Evolutionary conservation across 495 filamentous ascomycete species (phyloP).

Genomic region (Talaromyces thailandensis): DNA sequence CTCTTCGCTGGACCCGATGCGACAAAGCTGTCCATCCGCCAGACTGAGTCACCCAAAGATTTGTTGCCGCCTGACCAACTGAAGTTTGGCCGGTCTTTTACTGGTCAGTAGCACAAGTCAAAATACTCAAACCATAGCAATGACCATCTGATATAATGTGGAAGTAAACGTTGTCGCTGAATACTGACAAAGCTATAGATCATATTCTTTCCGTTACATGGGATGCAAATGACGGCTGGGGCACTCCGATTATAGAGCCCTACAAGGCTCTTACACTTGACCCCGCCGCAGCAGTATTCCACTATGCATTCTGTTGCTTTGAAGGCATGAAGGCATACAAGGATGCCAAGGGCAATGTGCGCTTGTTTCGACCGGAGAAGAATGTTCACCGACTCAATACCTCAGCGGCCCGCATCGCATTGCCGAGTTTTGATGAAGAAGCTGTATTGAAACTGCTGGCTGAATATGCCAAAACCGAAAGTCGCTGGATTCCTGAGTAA

Average conservation of each 20-base stretch:
- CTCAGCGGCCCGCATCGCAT: conserved; percentile 58
- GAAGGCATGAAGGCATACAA: conserved; percentile 79
- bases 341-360: conserved; percentile 58
- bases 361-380: conserved; percentile 64
- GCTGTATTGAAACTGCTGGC: conserved; percentile 59
- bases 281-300: conserved; percentile 67
- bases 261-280: conserved; percentile 66
- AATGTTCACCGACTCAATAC: conserved; percentile 59
- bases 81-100: conserved; percentile 5
- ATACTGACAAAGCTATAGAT: conserved; percentile 26
- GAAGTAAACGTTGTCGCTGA: neutral
- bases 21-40: neutral
- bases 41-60: neutral
- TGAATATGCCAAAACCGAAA: conserved; percentile 34
- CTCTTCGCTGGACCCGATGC: neutral
- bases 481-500: conserved; percentile 12
- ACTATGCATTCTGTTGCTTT: conserved; percentile 84
- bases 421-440: conserved; percentile 56
- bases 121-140: too few relatives aligned
- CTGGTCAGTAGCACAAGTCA: neutral
- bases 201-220: conserved; percentile 71
- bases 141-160: neutral
- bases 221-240: conserved; percentile 56
- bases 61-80: conserved; percentile 6
- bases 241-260: conserved; percentile 56